Evolutionary conservation across 2,329 filamentous ascomycete species (phyloP).

Genomic region (Meredithiella fracta): DNA sequence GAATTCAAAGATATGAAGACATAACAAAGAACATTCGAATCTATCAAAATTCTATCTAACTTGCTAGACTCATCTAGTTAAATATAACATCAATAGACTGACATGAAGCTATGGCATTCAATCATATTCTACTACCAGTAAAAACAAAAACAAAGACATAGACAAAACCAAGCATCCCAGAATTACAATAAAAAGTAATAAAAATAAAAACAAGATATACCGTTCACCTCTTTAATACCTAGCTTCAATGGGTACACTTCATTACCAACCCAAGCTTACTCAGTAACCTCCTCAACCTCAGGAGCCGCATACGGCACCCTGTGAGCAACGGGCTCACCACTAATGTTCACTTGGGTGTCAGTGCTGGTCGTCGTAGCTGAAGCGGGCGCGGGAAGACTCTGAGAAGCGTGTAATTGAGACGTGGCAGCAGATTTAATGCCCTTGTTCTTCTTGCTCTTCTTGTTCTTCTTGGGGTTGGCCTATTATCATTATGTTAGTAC

Average conservation of each 20-base stretch:
- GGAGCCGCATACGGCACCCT: conserved; percentile 30
- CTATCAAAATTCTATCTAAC: too few relatives aligned
- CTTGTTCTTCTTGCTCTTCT: conserved; percentile 37
- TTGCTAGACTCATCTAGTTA: too few relatives aligned
- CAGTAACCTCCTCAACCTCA: conserved; percentile 36
- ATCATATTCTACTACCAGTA: too few relatives aligned
- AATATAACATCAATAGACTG: too few relatives aligned
- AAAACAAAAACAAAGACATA: neutral
- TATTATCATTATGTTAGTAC: conserved; percentile 22
- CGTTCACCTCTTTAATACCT: neutral
- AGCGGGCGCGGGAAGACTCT: conserved; percentile 35
- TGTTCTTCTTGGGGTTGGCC: conserved; percentile 35
- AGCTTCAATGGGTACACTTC: neutral
- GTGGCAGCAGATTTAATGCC: conserved; percentile 21
- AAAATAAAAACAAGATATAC: conserved; percentile 2
- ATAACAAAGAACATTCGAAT: too few relatives aligned
- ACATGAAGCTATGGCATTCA: too few relatives aligned
- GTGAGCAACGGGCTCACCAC: neutral
- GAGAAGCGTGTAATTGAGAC: conserved; percentile 33
- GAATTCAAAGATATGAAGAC: too few relatives aligned
- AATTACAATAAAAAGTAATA: neutral
- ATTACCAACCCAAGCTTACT: conserved; percentile 21
- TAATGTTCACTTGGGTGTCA: conserved; percentile 34
- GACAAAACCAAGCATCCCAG: neutral
- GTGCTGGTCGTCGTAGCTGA: conserved; percentile 41